A percentile compares a stretch with the other conserved stretches of the same genome.
Conservation (phyloP, 345 rosid genomes). For the Nasturtium officinale region DNA sequence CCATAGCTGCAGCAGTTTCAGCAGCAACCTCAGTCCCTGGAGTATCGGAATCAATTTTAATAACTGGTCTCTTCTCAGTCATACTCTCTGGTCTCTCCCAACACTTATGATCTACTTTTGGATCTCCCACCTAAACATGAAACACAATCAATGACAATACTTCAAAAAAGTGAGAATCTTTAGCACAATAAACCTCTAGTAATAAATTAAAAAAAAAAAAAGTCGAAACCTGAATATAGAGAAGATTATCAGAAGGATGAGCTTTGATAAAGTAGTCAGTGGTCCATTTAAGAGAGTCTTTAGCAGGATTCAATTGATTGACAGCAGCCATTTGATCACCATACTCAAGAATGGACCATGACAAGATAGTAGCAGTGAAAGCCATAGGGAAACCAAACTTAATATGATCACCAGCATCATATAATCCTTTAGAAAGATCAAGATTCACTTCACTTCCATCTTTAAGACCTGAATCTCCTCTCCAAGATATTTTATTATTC, state of each 20-base stretch:
- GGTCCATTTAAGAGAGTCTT: constrained; percentile 79
- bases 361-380: constrained; percentile 78
- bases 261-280: constrained; percentile 87
- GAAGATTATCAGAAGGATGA: constrained; percentile 70
- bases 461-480: constrained; percentile 82
- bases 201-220: not conserved
- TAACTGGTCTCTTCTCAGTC: constrained; percentile 77
- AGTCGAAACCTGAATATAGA: constrained; percentile 70
- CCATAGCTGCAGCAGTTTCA: constrained; percentile 97
- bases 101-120: constrained; percentile 69
- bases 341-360: constrained; percentile 97
- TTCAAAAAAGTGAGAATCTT: not conserved
- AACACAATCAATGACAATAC: constrained; percentile 13
- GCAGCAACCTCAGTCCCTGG: constrained; percentile 98
- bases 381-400: constrained; percentile 98
- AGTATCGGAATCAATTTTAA: constrained; percentile 59
- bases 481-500: constrained; percentile 72
- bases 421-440: constrained; percentile 87
- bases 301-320: constrained; percentile 63
- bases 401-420: constrained; percentile 94
- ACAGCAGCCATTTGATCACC: constrained; percentile 86
- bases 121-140: constrained; percentile 80
- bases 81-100: constrained; percentile 95
- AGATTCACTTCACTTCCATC: constrained; percentile 70
- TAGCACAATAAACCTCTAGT: not conserved